Percentiles rank a stretch among this genome's conserved stretches.
Conservation (phyloP, 2,329 filamentous ascomycete genomes). For the Xylariaceae sp. region DNA sequence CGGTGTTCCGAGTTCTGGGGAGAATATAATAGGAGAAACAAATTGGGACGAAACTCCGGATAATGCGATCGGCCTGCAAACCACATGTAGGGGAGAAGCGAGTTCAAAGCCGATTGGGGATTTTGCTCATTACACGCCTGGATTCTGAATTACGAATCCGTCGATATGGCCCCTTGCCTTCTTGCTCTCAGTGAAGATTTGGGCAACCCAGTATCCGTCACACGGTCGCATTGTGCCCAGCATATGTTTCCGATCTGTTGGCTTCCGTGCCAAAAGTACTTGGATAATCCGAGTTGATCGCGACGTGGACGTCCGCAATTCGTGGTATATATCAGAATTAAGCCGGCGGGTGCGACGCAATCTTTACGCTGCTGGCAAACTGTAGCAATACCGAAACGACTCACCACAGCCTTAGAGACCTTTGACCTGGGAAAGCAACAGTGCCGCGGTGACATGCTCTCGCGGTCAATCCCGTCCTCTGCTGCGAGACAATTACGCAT, state of each 20-base stretch:
- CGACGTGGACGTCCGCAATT: too few species aligned
- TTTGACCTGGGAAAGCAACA: background rate
- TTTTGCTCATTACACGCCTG: too few species aligned
- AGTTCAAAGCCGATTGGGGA: too few species aligned
- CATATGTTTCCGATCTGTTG: background rate
- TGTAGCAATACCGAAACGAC: slow-evolving; percentile 4
- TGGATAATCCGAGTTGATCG: too few species aligned
- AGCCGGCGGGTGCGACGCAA: slow-evolving; percentile 2
- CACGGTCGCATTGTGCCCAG: slow-evolving; percentile 5
- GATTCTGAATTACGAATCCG: too few species aligned
- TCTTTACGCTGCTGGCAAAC: slow-evolving; percentile 5
- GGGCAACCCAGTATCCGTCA: background rate
- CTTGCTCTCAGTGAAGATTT: slow-evolving; percentile 5
- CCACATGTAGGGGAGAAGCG: too few species aligned
- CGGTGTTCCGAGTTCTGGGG: too few species aligned
- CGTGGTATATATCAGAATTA: background rate
- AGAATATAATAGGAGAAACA: too few species aligned
- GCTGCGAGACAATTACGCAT: slow-evolving; percentile 6
- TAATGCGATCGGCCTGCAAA: too few species aligned
- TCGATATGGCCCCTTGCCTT: slow-evolving; percentile 4
- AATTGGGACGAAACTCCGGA: too few species aligned
- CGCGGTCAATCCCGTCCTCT: slow-evolving; percentile 6
- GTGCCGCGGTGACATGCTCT: background rate
- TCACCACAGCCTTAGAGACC: background rate
- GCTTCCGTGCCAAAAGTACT: background rate